Evolutionary conservation across 345 rosid species (phyloP), one percentile per base, ranked within the genome.

Genomic region (Eucalyptus camaldulensis): DNA sequence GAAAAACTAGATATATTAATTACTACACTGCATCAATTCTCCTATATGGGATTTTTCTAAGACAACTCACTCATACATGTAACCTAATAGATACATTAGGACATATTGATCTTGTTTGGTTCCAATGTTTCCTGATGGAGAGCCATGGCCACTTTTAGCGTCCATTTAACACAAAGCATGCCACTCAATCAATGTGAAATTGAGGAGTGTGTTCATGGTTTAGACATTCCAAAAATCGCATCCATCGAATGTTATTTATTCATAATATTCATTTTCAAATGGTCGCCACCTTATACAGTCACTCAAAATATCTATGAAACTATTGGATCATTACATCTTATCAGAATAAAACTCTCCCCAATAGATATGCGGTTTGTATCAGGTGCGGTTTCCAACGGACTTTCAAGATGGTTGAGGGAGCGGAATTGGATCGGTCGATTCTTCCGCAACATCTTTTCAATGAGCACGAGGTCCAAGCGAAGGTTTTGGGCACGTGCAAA

Each of bases 1-100:
- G 0, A 4, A 53, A 19, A 53, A 21, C 4, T 53, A 53, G 25
- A 53, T 53, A 53, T 19, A 53, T 53, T 53, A 53, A 53, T 53
- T 19, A 19, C 2, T 53, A 3, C 58, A 53, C 25, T 21, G 10
- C 25, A 53, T 53, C 25, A 53, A 53, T 53, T 53, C 2, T 21
- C 5, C 58, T 53, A 53, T 53, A 53, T 53, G 24, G 0, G 10
- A 19, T 53, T 53, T 53, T 8, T 53, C 0, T 53, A 53, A 53
- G 0, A 53, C 5, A 53, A 53, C 1, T 3, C 5, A 3, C 56
- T 1, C 24, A 53, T 1, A 53, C 1, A 0, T 53, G 25, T 10
- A 53, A 21, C 5, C 2, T 53, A 19, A 53, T 22, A 19, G 4
- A 53, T 53, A 53, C 10, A 53, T 0, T 1, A 0, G 24, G 10